Evolutionary conservation across 2,329 filamentous ascomycete genomes (phyloP), one percentile per base, ranked within the genome.

Genomic region (Aureobasidium subglaciale): DNA sequence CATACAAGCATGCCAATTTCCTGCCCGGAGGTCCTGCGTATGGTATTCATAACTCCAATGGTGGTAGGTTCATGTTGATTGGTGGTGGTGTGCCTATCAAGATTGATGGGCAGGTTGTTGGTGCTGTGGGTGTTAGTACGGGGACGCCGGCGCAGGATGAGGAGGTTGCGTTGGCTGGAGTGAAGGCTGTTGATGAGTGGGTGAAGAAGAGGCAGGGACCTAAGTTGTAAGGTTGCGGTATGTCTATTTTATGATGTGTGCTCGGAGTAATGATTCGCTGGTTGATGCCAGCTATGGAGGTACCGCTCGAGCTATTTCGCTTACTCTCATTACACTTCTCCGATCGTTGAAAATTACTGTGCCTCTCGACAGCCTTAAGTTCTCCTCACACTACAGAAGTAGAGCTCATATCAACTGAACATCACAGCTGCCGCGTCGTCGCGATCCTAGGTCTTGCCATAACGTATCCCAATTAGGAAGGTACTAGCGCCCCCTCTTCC

Each of bases 131-230:
- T 0, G 78, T 78, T 56, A 78, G 74, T 61, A 80, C 78, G 10
- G 79, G 79, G 20, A 78, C 75, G 52, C 78, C 78, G 46, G 70
- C 70, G 53, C 76, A 82, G 64, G 79, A 82, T 67, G 72, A 75
- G 55, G 74, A 79, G 63, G 75, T 79, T 61, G 77, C 78, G 49
- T 70, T 68, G 62, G 76, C 72, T 4, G 79, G 78, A 1, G 74
- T 79, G 15, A 75, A 78, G 59, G 79, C 76, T 27, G 64, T 80
- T 16, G 62, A 68, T 52, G 63, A 59, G 57, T 66, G 65, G 60
- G 59, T 68, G 29, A 67, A 60, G 62, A 66, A 62, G 60, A 66
- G 62, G 57, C 63, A 63, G 49, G 71, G 72, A 15, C 65, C 68
- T 58, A 72, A 70, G 65, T 58, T 70, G 58, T 75, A 57, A 60